phyloP scores from a whole-genome alignment of 1,284 basidiomycete species.

The Macrocybe sp. region DNA sequence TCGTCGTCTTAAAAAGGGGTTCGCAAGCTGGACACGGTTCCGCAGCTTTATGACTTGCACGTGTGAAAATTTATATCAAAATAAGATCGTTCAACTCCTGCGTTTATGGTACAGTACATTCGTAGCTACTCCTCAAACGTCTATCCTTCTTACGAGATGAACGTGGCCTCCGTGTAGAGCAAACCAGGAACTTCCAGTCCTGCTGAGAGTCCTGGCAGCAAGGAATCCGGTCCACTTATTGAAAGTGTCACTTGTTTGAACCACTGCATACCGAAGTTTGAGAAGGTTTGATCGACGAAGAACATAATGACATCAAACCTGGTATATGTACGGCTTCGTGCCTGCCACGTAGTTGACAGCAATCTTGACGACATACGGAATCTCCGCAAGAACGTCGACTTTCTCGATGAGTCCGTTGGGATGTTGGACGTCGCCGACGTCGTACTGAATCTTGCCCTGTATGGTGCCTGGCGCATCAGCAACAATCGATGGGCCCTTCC shows the following conservation, averaged over 20 bases:
- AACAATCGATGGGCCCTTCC: slow-evolving; percentile 68
- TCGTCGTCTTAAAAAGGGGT: no score
- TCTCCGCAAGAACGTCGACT: slow-evolving; percentile 94
- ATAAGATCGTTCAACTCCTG: no score
- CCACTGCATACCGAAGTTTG: slow-evolving; percentile 51
- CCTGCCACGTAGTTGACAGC: slow-evolving; percentile 89
- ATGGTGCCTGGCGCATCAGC: slow-evolving; percentile 49
- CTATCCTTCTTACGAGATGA: slow-evolving; percentile 57
- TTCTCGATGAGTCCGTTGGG: slow-evolving; percentile 90
- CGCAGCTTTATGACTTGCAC: no score
- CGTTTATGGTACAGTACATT: no score
- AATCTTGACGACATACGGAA: slow-evolving; percentile 88
- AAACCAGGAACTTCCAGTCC: slow-evolving; percentile 63
- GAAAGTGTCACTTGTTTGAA: slow-evolving; percentile 69
- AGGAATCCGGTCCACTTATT: slow-evolving; percentile 57
- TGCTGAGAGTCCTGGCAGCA: slow-evolving; percentile 30
- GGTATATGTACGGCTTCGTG: slow-evolving; percentile 91
- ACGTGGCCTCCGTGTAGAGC: slow-evolving; percentile 88
- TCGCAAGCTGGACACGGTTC: no score
- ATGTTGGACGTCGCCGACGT: slow-evolving; percentile 49
- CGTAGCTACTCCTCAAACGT: no score
- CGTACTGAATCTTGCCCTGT: slow-evolving; percentile 48
- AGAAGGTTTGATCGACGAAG: slow-evolving; percentile 1
- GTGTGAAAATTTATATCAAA: no score
- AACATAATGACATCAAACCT: slow-evolving; percentile 43